phyloP scores from a whole-genome alignment of 176 grass and related monocot genomes.

The Hyparrhenia diplandra region DNA sequence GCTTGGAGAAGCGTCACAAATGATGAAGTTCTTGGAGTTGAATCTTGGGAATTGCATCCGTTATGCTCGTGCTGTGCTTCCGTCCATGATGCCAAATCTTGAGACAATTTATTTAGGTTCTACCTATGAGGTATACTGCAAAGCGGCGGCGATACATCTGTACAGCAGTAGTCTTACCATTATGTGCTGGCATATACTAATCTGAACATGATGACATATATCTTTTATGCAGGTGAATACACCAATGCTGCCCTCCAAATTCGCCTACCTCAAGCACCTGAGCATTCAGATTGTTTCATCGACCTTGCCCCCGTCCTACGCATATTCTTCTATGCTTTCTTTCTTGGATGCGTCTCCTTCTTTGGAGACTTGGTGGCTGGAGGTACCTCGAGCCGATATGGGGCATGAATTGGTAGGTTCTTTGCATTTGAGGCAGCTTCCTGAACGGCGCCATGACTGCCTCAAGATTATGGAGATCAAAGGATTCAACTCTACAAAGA shows the following conservation, averaged over 20 bases:
- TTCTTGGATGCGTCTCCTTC: slow-evolving; percentile 1
- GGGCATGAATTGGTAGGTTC: too few relatives aligned
- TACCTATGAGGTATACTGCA: not conserved
- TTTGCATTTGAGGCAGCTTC: too few relatives aligned
- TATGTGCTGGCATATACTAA: not conserved
- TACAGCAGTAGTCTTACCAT: not conserved
- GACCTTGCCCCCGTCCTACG: not conserved
- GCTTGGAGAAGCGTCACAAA: not conserved
- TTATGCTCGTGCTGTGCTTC: too few relatives aligned
- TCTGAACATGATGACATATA: not conserved
- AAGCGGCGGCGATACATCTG: not conserved
- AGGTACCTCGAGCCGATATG: too few relatives aligned
- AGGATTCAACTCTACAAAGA: too few relatives aligned
- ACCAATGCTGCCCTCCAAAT: not conserved
- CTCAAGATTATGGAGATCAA: too few relatives aligned
- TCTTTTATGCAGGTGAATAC: not conserved
- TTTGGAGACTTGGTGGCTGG: not conserved
- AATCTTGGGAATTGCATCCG: too few relatives aligned
- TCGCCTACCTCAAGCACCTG: slow-evolving; percentile 8
- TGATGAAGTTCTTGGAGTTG: not conserved
- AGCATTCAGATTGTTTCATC: not conserved
- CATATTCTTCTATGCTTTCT: slow-evolving; percentile 10
- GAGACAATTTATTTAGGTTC: not conserved
- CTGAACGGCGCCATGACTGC: too few relatives aligned
- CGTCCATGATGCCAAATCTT: too few relatives aligned